Percentiles rank a stretch among this genome's conserved stretches.
Conservation (phyloP, 345 rosid genomes). For the Citrus glauca region DNA sequence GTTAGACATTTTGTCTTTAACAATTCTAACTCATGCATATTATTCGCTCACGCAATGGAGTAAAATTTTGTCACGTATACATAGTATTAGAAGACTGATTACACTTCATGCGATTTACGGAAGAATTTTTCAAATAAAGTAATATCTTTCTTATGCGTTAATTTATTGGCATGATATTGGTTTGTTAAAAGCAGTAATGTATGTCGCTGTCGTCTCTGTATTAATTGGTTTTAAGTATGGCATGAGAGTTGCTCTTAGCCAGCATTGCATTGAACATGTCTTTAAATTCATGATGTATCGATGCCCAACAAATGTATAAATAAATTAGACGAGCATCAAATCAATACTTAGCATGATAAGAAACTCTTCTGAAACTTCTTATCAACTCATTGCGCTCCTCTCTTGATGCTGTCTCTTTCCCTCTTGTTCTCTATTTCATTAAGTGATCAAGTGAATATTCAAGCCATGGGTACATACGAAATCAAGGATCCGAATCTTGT, state of each 20-base stretch:
- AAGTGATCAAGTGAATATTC: background rate
- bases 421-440: background rate
- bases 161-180: background rate
- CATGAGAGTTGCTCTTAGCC: background rate
- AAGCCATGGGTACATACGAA: conserved; percentile 24
- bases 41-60: background rate
- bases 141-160: background rate
- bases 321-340: background rate
- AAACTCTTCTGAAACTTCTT: background rate
- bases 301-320: background rate
- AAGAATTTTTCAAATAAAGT: background rate
- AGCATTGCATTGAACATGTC: background rate
- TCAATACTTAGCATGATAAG: background rate
- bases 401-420: conserved; percentile 11
- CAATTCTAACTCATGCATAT: too few species aligned
- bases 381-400: background rate
- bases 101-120: too few species aligned
- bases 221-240: background rate
- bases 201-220: background rate
- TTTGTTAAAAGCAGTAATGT: background rate
- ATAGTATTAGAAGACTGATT: background rate
- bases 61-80: background rate
- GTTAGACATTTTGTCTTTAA: background rate
- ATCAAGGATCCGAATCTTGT: conserved; percentile 19
- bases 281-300: background rate